Evolutionary conservation across 2,329 filamentous ascomycete species (phyloP).

Genomic region (Thelonectria olida): DNA sequence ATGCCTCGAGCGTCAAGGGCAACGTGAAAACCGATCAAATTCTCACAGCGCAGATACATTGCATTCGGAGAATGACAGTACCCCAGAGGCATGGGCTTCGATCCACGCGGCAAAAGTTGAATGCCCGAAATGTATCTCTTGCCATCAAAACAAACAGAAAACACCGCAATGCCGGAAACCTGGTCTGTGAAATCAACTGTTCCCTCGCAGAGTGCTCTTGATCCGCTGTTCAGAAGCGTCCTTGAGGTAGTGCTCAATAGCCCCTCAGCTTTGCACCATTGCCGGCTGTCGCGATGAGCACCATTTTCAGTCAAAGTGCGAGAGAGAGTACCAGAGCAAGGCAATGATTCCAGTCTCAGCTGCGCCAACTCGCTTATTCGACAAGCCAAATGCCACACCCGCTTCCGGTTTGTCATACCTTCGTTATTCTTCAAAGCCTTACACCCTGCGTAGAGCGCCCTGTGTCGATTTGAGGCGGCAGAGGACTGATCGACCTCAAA

Average conservation of each 20-base stretch:
- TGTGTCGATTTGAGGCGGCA: background rate
- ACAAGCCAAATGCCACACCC: background rate
- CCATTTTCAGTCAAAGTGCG: no score
- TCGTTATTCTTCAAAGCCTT: rapidly evolving
- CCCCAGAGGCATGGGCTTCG: background rate
- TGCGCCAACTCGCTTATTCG: background rate
- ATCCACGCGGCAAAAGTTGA: background rate
- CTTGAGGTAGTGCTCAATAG: no score
- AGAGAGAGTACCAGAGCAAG: background rate
- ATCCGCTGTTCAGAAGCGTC: no score
- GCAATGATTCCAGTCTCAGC: background rate
- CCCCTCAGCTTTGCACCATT: no score
- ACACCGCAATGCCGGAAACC: background rate
- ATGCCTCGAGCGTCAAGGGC: background rate
- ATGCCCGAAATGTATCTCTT: background rate
- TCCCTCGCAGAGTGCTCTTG: background rate
- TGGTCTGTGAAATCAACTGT: background rate
- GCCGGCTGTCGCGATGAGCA: no score
- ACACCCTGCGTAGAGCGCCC: background rate
- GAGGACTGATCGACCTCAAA: background rate
- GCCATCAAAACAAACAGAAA: background rate
- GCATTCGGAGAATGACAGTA: background rate
- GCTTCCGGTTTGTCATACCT: background rate
- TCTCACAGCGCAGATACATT: no score
- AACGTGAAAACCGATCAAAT: background rate